These are phyloP conservation scores for Calamus simplicifolius DNA, from an alignment of 176 grass and related monocot species.

Conservation along the genomic window DNA sequence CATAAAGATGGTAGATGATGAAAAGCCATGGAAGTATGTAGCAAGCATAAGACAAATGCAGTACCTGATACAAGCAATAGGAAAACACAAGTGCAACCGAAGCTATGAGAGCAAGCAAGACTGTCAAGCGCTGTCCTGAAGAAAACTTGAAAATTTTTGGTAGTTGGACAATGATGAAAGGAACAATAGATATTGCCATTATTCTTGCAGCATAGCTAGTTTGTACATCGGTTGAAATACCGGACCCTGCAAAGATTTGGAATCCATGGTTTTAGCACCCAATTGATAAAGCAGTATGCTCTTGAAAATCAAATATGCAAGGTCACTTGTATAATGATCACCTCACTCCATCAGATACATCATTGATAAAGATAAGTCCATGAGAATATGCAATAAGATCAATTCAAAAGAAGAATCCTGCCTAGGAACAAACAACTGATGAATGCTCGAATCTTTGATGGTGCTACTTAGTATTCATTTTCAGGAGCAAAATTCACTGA, in stretches of 20 bases:
- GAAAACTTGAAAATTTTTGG: slow-evolving; percentile 62
- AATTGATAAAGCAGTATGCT: too few species aligned
- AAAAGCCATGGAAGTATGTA: neutral
- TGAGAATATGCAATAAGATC: too few species aligned
- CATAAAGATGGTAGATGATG: too few species aligned
- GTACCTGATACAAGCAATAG: slow-evolving; percentile 93
- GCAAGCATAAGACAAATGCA: slow-evolving; percentile 8
- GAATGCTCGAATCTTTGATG: too few species aligned
- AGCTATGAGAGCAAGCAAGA: slow-evolving; percentile 55
- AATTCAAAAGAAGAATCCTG: too few species aligned
- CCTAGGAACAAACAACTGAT: too few species aligned
- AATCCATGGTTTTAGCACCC: slow-evolving; percentile 5
- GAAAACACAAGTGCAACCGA: slow-evolving; percentile 55
- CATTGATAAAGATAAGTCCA: too few species aligned
- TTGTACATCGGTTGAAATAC: slow-evolving; percentile 71
- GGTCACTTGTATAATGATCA: too few species aligned
- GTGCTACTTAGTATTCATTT: too few species aligned
- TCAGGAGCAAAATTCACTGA: too few species aligned
- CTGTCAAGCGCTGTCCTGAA: slow-evolving; percentile 39
- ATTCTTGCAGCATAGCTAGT: slow-evolving; percentile 91
- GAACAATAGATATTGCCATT: slow-evolving; percentile 82
- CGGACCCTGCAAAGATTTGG: slow-evolving; percentile 36
- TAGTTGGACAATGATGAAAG: slow-evolving; percentile 77
- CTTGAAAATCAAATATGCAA: too few species aligned
- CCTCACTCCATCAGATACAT: too few species aligned